These are phyloP conservation scores for Austroboletus niveus DNA, from an alignment of 1,284 basidiomycete genomes.

Conservation along the genomic window DNA sequence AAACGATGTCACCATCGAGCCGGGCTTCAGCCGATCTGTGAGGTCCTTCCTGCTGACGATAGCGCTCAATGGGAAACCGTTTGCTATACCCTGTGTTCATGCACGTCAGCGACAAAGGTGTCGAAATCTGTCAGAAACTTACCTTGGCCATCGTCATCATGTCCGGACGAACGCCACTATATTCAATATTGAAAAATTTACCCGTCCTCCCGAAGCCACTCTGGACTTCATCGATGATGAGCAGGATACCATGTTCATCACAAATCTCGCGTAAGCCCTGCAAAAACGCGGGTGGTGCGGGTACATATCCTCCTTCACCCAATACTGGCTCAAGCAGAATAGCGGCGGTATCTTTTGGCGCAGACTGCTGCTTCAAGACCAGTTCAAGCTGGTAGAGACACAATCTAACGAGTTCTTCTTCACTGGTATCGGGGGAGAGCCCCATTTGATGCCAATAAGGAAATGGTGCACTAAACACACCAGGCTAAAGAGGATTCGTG, in stretches of 20 bases:
- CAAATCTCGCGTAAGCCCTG: constrained; percentile 80
- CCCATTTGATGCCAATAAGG: constrained; percentile 94
- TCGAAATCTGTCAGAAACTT: constrained; percentile 1
- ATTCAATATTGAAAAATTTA: constrained; percentile 79
- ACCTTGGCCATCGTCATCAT: constrained; percentile 89
- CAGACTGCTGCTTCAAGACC: constrained; percentile 80
- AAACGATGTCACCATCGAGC: constrained; percentile 61
- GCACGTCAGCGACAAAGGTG: constrained; percentile 3
- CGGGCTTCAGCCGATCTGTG: constrained; percentile 78
- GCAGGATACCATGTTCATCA: constrained; percentile 80
- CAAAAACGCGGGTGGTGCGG: constrained; percentile 81
- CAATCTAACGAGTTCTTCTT: constrained; percentile 63
- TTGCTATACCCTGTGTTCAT: constrained; percentile 71
- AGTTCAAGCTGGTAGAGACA: constrained; percentile 85
- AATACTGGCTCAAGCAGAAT: constrained; percentile 92
- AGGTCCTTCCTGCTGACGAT: constrained; percentile 81
- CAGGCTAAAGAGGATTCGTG: constrained; percentile 52
- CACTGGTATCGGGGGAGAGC: constrained; percentile 58
- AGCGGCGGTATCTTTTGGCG: constrained; percentile 86
- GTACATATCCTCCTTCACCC: constrained; percentile 93
- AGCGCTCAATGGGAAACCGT: constrained; percentile 91
- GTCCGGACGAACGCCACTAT: constrained; percentile 82
- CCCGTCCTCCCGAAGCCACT: constrained; percentile 89
- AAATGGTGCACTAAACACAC: constrained; percentile 80
- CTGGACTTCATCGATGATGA: constrained; percentile 89